Evolutionary conservation across 805 yeast species (phyloP).

Genomic region (Phaffomyces thermotolerans): DNA sequence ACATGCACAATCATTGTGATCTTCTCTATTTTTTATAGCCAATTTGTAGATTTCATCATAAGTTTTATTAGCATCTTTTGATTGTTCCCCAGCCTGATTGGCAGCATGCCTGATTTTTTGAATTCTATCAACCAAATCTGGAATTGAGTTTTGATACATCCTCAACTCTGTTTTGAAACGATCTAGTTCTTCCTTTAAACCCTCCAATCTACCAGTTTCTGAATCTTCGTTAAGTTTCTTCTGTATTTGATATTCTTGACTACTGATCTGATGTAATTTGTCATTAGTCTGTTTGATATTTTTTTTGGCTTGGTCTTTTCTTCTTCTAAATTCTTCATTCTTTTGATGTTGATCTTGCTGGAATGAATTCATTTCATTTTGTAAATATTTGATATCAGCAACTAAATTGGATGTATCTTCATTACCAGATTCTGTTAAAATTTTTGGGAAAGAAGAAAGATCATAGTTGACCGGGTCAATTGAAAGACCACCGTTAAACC

Average conservation of each 20-base stretch:
- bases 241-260: constrained; percentile 27
- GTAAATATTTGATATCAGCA: constrained; percentile 6
- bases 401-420: constrained; percentile 16
- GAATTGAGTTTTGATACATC: constrained; percentile 18
- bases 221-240: constrained; percentile 38
- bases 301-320: constrained; percentile 9
- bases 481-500: constrained; percentile 36
- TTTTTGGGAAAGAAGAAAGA: constrained; percentile 9
- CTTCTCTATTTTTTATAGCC: constrained; percentile 6
- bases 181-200: constrained; percentile 7
- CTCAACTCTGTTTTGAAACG: background rate
- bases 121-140: constrained; percentile 20
- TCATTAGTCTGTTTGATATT: constrained; percentile 1
- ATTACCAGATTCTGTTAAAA: constrained; percentile 3
- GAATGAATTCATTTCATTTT: background rate
- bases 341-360: constrained; percentile 1
- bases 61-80: constrained; percentile 12
- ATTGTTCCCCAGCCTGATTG: constrained; percentile 14
- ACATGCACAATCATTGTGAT: constrained; percentile 6
- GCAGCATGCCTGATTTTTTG: constrained; percentile 6
- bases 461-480: constrained; percentile 48
- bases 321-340: constrained; percentile 10
- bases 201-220: constrained; percentile 35
- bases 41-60: constrained; percentile 23
- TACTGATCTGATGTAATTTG: constrained; percentile 8